Base-by-base conservation (phyloP, 306 rosid species). In the Ceratonia siliqua region DNA sequence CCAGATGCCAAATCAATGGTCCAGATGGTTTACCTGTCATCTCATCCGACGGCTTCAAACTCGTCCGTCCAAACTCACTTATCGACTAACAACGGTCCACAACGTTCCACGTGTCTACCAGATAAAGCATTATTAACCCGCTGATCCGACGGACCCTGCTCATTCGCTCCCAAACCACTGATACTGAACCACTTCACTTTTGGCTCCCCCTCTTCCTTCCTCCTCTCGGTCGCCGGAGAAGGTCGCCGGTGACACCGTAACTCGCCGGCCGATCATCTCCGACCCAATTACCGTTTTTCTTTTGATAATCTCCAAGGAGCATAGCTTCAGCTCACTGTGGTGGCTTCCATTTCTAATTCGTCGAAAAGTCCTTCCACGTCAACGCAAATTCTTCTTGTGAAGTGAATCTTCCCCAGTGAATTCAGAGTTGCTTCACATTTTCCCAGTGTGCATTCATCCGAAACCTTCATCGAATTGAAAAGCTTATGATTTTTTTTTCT, bases 121-220 rank as follows among this genome's bases (percentile, higher is more conserved):
- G 22, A 56, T 63, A 54, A 27, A n/a, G 14, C 79, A n/a, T 74
- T 80, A 56, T 80, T 80, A 77, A 86, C 74, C 32, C 82, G 42
- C 38, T 43, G 70, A 81, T 88, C 92, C 82, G 62, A 86, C 89
- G 85, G 89, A 78, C 53, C 68, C 82, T 66, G 64, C 88, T 71
- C 82, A 74, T 49, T 79, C 75, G 65, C 75, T 71, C 77, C 66
- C 39, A 30, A 21, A 21, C 42, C 41, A 8, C 45, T 59, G 13
- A 3, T 13, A n/a, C n/a, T n/a, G n/a, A 10, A n/a, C 17, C n/a
- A n/a, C 32, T 62, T 62, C 41, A 21, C 52, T 12, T 18, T 36
- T 25, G 15, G 1, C 33, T 20, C 64, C 13, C 6, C 49, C 57
- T 30, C 69, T 9, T 20, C 24, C 45, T 1, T 14, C 52, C 13